Evolutionary conservation across 208 protist species (phyloP), one percentile per base, ranked within the genome.

Genomic region (Wallacemonas sp.): DNA sequence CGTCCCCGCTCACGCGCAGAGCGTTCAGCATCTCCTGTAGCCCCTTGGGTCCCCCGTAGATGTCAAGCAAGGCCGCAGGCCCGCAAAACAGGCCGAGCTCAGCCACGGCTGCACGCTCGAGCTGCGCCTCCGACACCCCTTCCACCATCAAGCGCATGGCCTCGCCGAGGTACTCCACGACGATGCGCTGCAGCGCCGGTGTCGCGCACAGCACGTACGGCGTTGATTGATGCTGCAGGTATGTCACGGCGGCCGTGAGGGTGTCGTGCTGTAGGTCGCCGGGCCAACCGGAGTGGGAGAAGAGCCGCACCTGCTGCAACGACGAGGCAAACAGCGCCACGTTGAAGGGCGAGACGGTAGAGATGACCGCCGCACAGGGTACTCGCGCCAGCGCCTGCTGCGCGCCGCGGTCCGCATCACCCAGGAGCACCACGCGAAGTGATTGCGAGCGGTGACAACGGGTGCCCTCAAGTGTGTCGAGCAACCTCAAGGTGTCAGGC

Each of bases 301-400:
- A 90, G 27, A 85, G 54, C 15, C 79, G 78, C 65, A 93, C 79
- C 69, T 88, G 76, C 72, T 90, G 87, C 55, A 90, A 55, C 45
- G 63, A 76, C 21, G 66, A 39, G 10, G 37, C 6, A 37, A 48
- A 36, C 29, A 12, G 69, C 41, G 53, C 79, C 60, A 22, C 45
- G 45, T 44, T 42, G 58, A 85, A 73, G 1, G 64, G 68, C 12
- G 83, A 85, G 22, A 63, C 73, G 13, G 70, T 59, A 6, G 83
- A 79, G 2, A 90, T 71, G 29, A 89, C 54, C 9, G 79, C 77
- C 19, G 69, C 68, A 42, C 78, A 88, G 2, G 80, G 76, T 21
- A 89, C 42, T 22, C 8, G 41, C 33, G 37, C 10, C 29, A 82
- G 37, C 57, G 88, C 32, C 17, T 55, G 21, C 15, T 26, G 58